These are phyloP conservation scores for Trypanosoma vivax DNA, from an alignment of 208 protist species.

Conservation along the genomic window DNA sequence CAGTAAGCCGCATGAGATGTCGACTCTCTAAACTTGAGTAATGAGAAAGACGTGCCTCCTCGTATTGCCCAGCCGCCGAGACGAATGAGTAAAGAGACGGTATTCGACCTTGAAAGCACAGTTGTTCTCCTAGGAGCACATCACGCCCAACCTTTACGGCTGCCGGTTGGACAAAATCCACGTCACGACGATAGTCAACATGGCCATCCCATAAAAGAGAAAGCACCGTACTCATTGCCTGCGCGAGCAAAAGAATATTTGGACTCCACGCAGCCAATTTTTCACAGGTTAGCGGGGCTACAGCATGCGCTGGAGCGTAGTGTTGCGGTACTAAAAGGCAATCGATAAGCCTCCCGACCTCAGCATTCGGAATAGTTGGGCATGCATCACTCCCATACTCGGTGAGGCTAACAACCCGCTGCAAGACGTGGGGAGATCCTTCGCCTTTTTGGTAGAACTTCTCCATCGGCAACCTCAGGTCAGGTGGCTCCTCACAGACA, in stretches of 20 bases:
- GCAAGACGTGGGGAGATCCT: too few relatives aligned
- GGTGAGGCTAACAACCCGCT: background rate
- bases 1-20: slow-evolving; percentile 20
- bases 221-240: slow-evolving; percentile 36
- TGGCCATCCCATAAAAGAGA: slow-evolving; percentile 44
- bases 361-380: background rate
- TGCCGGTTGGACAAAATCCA: slow-evolving; percentile 47
- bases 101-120: slow-evolving; percentile 37
- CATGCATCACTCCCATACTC: background rate
- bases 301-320: background rate
- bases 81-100: slow-evolving; percentile 45
- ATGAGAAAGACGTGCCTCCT: slow-evolving; percentile 36
- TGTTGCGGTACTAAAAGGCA: background rate
- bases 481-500: slow-evolving; percentile 21
- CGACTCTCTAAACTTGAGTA: slow-evolving; percentile 9
- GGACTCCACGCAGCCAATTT: slow-evolving; percentile 11
- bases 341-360: background rate
- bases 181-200: slow-evolving; percentile 67
- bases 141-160: slow-evolving; percentile 53
- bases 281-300: background rate
- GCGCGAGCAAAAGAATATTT: slow-evolving; percentile 33
- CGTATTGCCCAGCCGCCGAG: slow-evolving; percentile 46
- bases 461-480: slow-evolving; percentile 2
- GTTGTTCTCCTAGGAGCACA: slow-evolving; percentile 26
- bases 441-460: background rate